A percentile compares a stretch with the other conserved stretches of the same genome.
phyloP scores from a whole-genome alignment of 169 alveolate genomes.

The Toxoplasma gondii region DNA sequence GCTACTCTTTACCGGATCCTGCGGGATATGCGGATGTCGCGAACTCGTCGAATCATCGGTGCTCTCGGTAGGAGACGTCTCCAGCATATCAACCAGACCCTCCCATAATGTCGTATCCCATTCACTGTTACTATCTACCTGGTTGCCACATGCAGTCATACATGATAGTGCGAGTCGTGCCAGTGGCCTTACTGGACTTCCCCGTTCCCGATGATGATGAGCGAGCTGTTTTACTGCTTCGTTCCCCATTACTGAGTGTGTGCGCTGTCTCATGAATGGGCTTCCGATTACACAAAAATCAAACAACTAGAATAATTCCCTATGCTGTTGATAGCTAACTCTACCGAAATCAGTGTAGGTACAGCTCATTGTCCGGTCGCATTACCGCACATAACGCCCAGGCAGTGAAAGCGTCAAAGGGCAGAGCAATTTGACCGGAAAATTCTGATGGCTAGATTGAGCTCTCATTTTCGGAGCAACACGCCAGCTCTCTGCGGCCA shows the following conservation, averaged over 20 bases:
- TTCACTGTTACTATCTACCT: background rate
- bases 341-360: too few species aligned
- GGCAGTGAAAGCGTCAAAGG: too few species aligned
- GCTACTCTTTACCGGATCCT: background rate
- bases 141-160: background rate
- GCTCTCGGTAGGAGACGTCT: background rate
- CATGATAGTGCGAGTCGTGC: background rate
- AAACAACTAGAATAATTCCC: too few species aligned
- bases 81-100: background rate
- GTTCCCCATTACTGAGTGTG: background rate
- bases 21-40: background rate
- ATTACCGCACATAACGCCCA: too few species aligned
- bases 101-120: background rate
- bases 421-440: too few species aligned
- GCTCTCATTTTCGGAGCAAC: too few species aligned
- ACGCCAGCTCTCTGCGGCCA: too few species aligned
- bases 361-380: too few species aligned
- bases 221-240: constrained; percentile 1
- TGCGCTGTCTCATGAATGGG: background rate
- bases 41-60: background rate
- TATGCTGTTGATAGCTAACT: too few species aligned
- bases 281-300: too few species aligned
- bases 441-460: too few species aligned
- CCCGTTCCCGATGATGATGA: background rate
- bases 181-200: background rate